These are phyloP conservation scores for Stentor coeruleus DNA, from an alignment of 73 alveolate genomes.

Conservation along the genomic window DNA sequence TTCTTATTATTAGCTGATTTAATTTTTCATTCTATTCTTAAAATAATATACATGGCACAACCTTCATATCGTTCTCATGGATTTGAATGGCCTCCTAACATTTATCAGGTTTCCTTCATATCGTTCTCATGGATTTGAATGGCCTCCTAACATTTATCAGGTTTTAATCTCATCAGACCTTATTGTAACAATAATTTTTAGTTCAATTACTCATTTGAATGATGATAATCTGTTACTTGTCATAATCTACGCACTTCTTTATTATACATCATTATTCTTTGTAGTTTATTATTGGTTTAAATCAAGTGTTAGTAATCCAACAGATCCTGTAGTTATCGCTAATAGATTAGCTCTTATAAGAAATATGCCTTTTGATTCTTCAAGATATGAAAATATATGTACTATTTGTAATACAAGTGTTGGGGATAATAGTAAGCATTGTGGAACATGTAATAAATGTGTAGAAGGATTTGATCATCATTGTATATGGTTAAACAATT, in stretches of 20 bases:
- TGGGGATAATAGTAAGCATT: slow-evolving; percentile 33
- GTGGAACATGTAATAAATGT: slow-evolving; percentile 50
- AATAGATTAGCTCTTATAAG: not conserved
- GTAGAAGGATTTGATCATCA: slow-evolving; percentile 52
- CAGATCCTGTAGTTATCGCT: slow-evolving; percentile 1
- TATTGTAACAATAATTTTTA: not conserved
- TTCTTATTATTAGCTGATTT: no score
- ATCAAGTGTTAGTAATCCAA: not conserved
- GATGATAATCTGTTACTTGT: no score
- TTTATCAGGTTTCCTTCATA: no score
- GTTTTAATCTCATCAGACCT: not conserved
- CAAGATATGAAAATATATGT: slow-evolving; percentile 26
- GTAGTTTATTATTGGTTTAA: not conserved
- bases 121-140: not conserved
- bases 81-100: not conserved
- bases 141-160: not conserved
- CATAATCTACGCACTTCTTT: not conserved
- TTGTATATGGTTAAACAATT: slow-evolving; percentile 46
- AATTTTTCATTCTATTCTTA: not conserved
- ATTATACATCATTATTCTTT: not conserved
- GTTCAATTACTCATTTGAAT: not conserved
- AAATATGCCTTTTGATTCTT: slow-evolving; percentile 21
- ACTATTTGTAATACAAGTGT: slow-evolving; percentile 39
- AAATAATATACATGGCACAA: not conserved
- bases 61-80: not conserved